Conservation (phyloP, 352 stramenopile genomes). For the Globisporangium camurandrum region DNA sequence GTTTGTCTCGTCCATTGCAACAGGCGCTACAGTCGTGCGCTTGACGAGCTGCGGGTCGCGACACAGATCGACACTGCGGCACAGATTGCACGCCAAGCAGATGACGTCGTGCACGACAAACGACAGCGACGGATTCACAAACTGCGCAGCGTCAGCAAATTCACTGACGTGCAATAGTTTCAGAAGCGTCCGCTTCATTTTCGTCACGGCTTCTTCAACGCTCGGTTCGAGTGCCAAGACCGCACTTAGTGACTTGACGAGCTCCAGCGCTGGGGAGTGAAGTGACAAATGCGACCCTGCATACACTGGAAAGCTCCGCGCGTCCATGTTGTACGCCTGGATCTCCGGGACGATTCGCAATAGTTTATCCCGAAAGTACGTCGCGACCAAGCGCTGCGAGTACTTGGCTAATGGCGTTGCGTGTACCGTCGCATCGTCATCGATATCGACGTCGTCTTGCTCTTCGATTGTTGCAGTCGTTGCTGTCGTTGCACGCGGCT, state of each 20-base stretch:
- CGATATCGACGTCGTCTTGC: constrained; percentile 18
- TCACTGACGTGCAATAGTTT: constrained; percentile 72
- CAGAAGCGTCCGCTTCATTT: constrained; percentile 89
- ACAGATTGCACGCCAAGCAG: constrained; percentile 94
- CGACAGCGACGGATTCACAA: constrained; percentile 91
- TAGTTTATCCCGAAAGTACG: constrained; percentile 76
- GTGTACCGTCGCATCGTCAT: constrained; percentile 25
- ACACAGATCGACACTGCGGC: constrained; percentile 95
- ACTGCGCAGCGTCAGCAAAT: constrained; percentile 79
- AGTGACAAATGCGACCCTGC: constrained; percentile 78
- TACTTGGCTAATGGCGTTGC: constrained; percentile 55
- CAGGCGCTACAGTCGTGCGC: constrained; percentile 31
- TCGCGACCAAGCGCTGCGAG: constrained; percentile 57
- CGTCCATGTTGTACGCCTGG: constrained; percentile 52
- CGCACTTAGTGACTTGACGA: constrained; percentile 94
- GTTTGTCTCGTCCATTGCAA: constrained; percentile 13
- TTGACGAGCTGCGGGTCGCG: constrained; percentile 88
- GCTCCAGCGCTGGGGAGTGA: constrained; percentile 91
- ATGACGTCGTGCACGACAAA: constrained; percentile 97
- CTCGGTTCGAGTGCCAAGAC: constrained; percentile 92
- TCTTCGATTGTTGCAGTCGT: not conserved
- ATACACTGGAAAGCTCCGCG: constrained; percentile 72
- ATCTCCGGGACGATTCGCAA: constrained; percentile 74
- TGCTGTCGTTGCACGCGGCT: constrained; percentile 14
- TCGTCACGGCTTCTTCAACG: constrained; percentile 85